Base-by-base conservation (phyloP, 1,284 basidiomycete genomes). In the Papiliotrema terrestris region DNA sequence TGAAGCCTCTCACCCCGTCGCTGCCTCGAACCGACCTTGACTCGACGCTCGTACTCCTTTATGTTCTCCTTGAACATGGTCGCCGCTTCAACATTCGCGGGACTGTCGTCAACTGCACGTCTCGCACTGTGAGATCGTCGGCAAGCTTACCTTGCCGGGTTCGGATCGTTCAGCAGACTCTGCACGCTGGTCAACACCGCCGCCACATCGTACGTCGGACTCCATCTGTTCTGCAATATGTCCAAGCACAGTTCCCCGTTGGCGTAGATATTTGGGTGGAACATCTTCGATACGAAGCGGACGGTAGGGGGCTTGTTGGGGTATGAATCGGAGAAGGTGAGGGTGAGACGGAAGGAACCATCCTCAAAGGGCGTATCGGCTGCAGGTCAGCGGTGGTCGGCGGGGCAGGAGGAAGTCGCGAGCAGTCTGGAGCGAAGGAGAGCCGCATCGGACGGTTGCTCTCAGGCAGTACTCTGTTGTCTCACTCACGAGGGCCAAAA, bases 331-430 rank as follows among this genome's bases (percentile, higher is more conserved):
- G 97, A 94, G 68, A 98, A 98, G 0, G 89, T 92, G 49, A 98
- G 83, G 37, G 94, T 82, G 19, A 97, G 86, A 69, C 95, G 93
- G 85, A 98, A 98, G 14, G 95, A 98, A 59, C 95, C 95, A 69
- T 98, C 95, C 78, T 98, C 95, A 75, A 98, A 98, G 0, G 95
- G 95, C 14, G 94, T 98, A 60, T 98, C 95, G 72, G 88, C 94
- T 96, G 72, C 20, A 59, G 51, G 49, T 20, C 37, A 41, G 43
- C 26, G 25, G 35, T 17, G 37, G 39, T 29, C 20, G 47, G 22
- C n/a, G 20, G 45, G 9, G 15, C 26, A 23, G 36, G 45, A 4
- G 26, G 35, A 14, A 53, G 45, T 49, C 45, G 38, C 19, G 47
- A 32, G 8, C 38, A 8, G 8, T 37, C 45, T 22, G 41, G 51